A percentile compares a stretch with the other conserved stretches of the same genome.
These are phyloP conservation scores for Anisodus acutangulus DNA, from an alignment of 257 asterid species.

Conservation along the genomic window DNA sequence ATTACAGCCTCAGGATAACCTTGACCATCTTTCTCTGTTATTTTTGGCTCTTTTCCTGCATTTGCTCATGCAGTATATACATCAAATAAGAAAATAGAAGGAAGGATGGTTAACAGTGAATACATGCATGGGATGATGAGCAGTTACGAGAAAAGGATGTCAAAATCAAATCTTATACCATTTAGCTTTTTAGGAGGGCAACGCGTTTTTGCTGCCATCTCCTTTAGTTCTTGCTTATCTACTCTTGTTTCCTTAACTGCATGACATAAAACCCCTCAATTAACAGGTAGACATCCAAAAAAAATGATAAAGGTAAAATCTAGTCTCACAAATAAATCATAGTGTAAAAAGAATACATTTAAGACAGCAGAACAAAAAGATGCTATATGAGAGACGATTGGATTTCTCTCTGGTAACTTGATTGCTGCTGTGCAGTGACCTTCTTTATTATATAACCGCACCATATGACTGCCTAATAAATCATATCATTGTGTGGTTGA, in stretches of 20 bases:
- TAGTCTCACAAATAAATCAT: slow-evolving; percentile 16
- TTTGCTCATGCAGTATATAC: slow-evolving; percentile 4
- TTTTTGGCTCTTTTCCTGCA: slow-evolving; percentile 26
- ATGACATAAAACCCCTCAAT: not conserved
- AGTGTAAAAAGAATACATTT: slow-evolving; percentile 36
- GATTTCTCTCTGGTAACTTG: not conserved
- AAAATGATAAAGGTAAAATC: not conserved
- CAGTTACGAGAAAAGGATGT: not conserved
- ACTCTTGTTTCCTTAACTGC: slow-evolving; percentile 24
- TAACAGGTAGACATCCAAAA: not conserved
- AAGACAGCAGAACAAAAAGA: slow-evolving; percentile 7
- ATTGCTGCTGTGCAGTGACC: slow-evolving; percentile 4
- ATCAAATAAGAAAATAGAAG: not conserved
- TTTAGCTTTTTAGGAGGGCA: slow-evolving; percentile 1
- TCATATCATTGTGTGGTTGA: not conserved
- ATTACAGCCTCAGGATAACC: not conserved
- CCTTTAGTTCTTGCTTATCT: slow-evolving; percentile 5
- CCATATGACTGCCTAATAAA: slow-evolving; percentile 10
- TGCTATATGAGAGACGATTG: not conserved
- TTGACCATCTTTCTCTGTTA: slow-evolving; percentile 15
- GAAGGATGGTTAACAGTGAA: not conserved
- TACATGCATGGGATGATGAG: slow-evolving; percentile 1
- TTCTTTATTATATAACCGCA: not conserved
- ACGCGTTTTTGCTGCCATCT: not conserved
- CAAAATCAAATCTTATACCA: not conserved